Conservation (phyloP, 495 filamentous ascomycete species). For the Podospora comata region DNA sequence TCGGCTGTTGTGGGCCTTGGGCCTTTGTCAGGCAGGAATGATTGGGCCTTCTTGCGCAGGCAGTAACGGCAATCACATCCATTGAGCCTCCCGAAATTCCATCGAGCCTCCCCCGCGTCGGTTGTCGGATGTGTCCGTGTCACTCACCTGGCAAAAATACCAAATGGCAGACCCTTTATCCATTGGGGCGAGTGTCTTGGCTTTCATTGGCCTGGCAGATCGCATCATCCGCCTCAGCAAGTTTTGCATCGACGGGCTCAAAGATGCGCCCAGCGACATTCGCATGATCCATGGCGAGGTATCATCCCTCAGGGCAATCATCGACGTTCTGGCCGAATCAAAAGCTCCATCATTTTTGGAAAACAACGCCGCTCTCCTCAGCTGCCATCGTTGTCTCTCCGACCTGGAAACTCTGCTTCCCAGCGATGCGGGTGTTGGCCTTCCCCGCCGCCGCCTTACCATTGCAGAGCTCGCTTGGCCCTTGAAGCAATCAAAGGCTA, state of each 20-base stretch:
- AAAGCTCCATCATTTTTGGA: neutral
- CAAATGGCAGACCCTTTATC: neutral
- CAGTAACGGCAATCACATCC: no score
- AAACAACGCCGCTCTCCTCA: conserved; percentile 2
- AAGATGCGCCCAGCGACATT: conserved; percentile 15
- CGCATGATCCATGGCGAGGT: conserved; percentile 15
- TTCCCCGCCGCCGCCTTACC: conserved; percentile 12
- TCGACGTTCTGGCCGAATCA: neutral
- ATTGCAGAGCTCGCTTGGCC: conserved; percentile 22
- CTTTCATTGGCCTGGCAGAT: conserved; percentile 2
- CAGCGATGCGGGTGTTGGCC: neutral
- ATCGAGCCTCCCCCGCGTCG: no score
- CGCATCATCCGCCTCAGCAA: conserved; percentile 1
- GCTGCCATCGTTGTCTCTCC: conserved; percentile 1
- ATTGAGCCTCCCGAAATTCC: no score
- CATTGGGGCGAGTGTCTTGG: neutral
- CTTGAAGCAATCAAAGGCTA: conserved; percentile 25
- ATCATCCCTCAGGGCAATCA: conserved; percentile 14
- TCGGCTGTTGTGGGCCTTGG: neutral
- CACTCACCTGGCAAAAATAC: neutral
- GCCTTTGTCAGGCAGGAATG: no score
- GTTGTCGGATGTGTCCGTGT: no score
- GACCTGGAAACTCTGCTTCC: conserved; percentile 6
- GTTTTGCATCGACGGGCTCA: neutral
- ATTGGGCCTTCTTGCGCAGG: no score